Evolutionary conservation across 768 basidiomycete genomes (phyloP).

Genomic region (Lepiota subincarnata): DNA sequence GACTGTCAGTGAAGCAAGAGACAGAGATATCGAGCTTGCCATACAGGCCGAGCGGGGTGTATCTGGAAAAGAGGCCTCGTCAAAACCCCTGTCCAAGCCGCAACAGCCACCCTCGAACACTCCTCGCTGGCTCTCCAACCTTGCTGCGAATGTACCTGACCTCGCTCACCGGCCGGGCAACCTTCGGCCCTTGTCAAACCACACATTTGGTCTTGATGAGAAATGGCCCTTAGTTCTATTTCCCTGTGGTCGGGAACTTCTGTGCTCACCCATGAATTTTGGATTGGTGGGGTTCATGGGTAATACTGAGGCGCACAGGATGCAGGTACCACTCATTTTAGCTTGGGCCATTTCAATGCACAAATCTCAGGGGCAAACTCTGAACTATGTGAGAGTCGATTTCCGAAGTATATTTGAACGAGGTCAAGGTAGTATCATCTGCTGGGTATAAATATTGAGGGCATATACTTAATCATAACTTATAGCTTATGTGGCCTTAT

Average conservation of each 20-base stretch:
- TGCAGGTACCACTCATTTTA: constrained; percentile 53
- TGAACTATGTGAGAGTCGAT: constrained; percentile 76
- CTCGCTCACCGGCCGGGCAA: background rate
- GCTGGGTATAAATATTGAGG: background rate
- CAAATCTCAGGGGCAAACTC: constrained; percentile 86
- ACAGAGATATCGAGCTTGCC: constrained; percentile 32
- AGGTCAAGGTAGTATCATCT: constrained; percentile 53
- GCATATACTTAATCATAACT: background rate
- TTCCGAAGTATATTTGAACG: constrained; percentile 70
- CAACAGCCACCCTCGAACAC: background rate
- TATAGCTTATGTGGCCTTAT: constrained; percentile 65
- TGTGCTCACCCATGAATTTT: constrained; percentile 55
- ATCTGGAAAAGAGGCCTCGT: background rate
- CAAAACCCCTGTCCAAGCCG: background rate
- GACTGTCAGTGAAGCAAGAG: constrained; percentile 43
- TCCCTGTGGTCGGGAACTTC: constrained; percentile 38
- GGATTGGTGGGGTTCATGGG: constrained; percentile 53
- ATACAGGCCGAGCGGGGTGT: constrained; percentile 11
- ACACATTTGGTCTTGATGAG: background rate
- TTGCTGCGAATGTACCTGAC: background rate
- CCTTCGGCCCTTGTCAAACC: background rate
- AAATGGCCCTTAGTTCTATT: constrained; percentile 64
- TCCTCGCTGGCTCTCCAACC: background rate
- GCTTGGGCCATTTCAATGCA: constrained; percentile 87
- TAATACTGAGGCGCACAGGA: constrained; percentile 50